Base-by-base conservation (phyloP, 768 basidiomycete genomes). In the Galerina sulciceps region DNA sequence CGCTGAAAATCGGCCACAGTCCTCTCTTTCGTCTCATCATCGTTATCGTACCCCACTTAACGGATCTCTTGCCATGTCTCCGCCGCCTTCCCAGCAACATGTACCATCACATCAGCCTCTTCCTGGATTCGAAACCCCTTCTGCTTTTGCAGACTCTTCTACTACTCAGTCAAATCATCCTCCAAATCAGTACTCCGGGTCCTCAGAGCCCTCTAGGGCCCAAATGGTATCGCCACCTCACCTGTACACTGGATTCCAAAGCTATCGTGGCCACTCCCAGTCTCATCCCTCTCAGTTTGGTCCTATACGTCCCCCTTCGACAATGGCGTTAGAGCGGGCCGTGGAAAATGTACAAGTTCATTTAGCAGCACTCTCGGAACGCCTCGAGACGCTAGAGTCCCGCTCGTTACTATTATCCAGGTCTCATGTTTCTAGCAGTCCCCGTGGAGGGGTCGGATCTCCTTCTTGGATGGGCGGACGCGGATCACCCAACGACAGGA, bases 321-420 rank as follows among this genome's bases (percentile, higher is more conserved):
- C 78, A 17, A 71, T 80, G 37, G 76, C 81, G 6, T 76, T 96
- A 53, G 93, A 94, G 70, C 83, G 83, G 45, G 90, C 90, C 0
- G 76, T 95, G 17, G 91, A 94, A 71, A 86, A 82, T 60, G 81
- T 94, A 50, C 93, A 96, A 70, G 84, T 86, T 0, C 90, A 93
- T 61, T 74, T 95, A 17, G 91, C 91, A 0, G 92, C 92, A 6
- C 80, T 95, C 43, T 86, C 83, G 8, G 93, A 94, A 71, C 86
- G 94, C 26, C 74, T 95, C n/a, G 93, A 94, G 65, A 78, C 81
- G 13, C 73, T 90, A 9, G 87, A 88, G 72, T 75, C 79, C 13
- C 67, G 81, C 13, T 72, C 78, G 17, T 62, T 69, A 38, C 69
- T 76, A 22, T 72, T 76, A 18, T 79, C 80, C 41, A 71, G 74